These are phyloP conservation scores for Cyberlindnera maritima DNA, from an alignment of 805 yeast species.

Conservation along the genomic window DNA sequence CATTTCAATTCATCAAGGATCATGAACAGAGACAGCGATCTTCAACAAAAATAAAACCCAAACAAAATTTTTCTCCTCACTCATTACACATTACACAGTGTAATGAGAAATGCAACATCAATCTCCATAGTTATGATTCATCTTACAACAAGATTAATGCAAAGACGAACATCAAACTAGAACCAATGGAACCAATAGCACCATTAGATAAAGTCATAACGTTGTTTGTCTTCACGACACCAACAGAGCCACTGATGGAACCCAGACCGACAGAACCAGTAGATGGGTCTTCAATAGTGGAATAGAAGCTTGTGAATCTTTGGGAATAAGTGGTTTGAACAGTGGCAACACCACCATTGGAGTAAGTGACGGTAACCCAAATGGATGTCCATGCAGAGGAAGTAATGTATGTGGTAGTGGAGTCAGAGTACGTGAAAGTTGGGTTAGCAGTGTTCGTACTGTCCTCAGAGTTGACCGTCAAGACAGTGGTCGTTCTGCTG, in stretches of 20 bases:
- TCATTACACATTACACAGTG: not conserved
- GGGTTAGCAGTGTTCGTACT: slow-evolving; percentile 21
- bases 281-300: slow-evolving; percentile 45
- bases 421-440: slow-evolving; percentile 28
- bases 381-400: slow-evolving; percentile 34
- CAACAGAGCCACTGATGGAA: slow-evolving; percentile 64
- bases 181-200: slow-evolving; percentile 12
- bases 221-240: slow-evolving; percentile 49
- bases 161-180: slow-evolving; percentile 17
- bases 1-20: too few species aligned
- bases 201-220: slow-evolving; percentile 33
- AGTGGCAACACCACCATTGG: slow-evolving; percentile 44
- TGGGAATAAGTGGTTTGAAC: slow-evolving; percentile 56
- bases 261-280: slow-evolving; percentile 83
- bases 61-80: too few species aligned
- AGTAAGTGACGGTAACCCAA: slow-evolving; percentile 51
- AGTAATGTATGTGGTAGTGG: slow-evolving; percentile 30
- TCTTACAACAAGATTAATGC: slow-evolving; percentile 20
- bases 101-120: too few species aligned
- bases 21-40: too few species aligned
- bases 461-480: slow-evolving; percentile 13
- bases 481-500: slow-evolving; percentile 19
- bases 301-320: slow-evolving; percentile 44
- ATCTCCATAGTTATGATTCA: too few species aligned
- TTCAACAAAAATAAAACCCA: too few species aligned